phyloP scores from a whole-genome alignment of 2,329 filamentous ascomycete genomes.

The Rugonectria rugulosa region DNA sequence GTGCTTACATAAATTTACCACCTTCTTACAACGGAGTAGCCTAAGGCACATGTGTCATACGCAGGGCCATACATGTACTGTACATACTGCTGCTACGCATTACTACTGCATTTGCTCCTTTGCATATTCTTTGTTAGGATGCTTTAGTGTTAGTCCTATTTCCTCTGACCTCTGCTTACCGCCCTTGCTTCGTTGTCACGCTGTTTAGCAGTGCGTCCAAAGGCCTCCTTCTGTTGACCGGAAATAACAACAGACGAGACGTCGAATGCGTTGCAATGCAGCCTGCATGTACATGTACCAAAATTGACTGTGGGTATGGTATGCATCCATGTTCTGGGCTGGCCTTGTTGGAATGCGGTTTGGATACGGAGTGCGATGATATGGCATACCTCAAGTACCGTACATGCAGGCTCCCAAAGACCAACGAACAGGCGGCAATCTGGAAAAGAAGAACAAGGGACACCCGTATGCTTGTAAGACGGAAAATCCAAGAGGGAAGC shows the following conservation, averaged over 20 bases:
- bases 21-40: too few species aligned
- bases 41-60: too few species aligned
- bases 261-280: constrained; percentile 8
- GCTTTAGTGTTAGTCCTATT: too few species aligned
- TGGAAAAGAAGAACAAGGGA: too few species aligned
- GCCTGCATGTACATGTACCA: too few species aligned
- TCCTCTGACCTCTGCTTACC: neutral
- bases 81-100: too few species aligned
- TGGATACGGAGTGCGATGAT: neutral
- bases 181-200: neutral
- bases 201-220: too few species aligned
- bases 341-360: constrained; percentile 7
- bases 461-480: neutral
- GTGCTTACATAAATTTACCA: neutral
- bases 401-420: neutral
- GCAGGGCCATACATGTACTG: too few species aligned
- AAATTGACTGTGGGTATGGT: constrained; percentile 3
- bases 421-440: neutral
- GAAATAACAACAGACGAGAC: neutral
- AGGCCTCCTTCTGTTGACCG: too few species aligned
- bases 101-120: too few species aligned
- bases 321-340: constrained; percentile 7
- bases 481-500: neutral
- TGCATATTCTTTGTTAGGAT: too few species aligned
- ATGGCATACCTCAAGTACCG: neutral